Evolutionary conservation across 306 rosid genomes (phyloP).

Genomic region (Prunus campanulata): DNA sequence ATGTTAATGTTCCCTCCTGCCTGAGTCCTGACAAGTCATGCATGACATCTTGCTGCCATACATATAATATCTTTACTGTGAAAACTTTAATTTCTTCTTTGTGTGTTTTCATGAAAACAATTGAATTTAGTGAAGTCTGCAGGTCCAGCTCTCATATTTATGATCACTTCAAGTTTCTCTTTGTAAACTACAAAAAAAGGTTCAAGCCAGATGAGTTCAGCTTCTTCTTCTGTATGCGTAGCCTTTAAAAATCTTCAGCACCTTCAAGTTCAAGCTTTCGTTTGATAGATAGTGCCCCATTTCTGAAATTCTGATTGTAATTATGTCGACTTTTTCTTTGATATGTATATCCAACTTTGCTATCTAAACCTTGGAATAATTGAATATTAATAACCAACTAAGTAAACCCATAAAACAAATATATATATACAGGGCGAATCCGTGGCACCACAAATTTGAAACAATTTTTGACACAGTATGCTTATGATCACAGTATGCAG

Average conservation of each 20-base stretch:
- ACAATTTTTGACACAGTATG: neutral
- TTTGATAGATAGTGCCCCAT: no score
- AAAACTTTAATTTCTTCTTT: neutral
- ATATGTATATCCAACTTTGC: neutral
- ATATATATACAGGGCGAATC: neutral
- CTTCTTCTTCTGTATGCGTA: neutral
- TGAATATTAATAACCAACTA: neutral
- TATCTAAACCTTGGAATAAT: neutral
- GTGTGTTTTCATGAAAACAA: neutral
- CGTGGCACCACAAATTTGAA: no score
- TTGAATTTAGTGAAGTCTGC: neutral
- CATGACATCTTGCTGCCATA: neutral
- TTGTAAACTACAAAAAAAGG: neutral
- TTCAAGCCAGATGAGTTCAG: neutral
- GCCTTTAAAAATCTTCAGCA: neutral
- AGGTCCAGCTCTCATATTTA: neutral
- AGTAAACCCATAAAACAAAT: neutral
- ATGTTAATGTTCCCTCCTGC: slow-evolving; percentile 7
- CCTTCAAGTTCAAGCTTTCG: neutral
- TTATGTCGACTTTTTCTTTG: neutral
- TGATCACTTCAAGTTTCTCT: neutral
- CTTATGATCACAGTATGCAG: neutral
- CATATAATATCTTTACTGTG: neutral
- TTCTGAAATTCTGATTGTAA: neutral
- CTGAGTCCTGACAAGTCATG: neutral